Conservation (phyloP, 345 rosid genomes). For the Syzygium jambos region DNA sequence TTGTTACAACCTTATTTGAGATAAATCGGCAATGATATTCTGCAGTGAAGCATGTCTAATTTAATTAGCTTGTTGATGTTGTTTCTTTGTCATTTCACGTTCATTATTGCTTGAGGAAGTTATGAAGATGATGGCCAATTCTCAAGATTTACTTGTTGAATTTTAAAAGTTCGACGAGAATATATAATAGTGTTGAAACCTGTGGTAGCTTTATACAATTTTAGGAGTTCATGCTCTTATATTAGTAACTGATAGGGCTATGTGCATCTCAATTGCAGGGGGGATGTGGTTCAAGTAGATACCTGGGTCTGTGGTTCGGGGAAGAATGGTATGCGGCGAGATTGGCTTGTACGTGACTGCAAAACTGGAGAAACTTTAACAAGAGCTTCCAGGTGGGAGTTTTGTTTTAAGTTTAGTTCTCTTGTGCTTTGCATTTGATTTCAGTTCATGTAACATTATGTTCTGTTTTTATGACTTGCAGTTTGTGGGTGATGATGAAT, state of each 20-base stretch:
- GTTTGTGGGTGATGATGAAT: conserved; percentile 99
- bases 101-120: neutral
- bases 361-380: conserved; percentile 73
- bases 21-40: neutral
- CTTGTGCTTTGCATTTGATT: neutral
- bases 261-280: conserved; percentile 39
- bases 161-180: neutral
- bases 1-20: neutral
- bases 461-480: conserved; percentile 16
- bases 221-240: neutral
- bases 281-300: conserved; percentile 84
- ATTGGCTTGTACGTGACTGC: conserved; percentile 73
- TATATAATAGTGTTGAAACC: neutral
- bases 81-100: neutral
- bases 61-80: neutral
- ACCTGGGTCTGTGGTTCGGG: conserved; percentile 90
- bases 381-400: conserved; percentile 79
- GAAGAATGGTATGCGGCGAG: conserved; percentile 97
- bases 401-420: neutral
- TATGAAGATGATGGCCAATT: neutral
- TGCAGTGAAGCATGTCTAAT: neutral
- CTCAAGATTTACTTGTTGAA: neutral
- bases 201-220: neutral
- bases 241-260: neutral
- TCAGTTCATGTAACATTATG: neutral